phyloP scores from a whole-genome alignment of 768 basidiomycete species.

The Cyclocybe aegerita region DNA sequence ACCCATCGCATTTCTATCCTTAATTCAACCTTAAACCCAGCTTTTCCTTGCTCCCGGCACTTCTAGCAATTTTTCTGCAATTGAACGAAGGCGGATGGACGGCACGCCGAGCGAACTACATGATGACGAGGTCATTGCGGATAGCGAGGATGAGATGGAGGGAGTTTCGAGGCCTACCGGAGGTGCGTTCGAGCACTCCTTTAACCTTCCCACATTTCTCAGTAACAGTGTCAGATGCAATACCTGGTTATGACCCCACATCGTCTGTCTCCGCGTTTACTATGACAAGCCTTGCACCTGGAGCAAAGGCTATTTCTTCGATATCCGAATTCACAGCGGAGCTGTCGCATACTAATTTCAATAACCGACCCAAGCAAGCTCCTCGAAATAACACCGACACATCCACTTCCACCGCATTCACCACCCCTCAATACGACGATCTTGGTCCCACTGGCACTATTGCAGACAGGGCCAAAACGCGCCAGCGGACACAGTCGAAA shows the following conservation, averaged over 20 bases:
- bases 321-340: constrained; percentile 13
- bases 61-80: too few species aligned
- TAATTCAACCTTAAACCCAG: too few species aligned
- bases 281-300: constrained; percentile 2
- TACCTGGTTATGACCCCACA: neutral
- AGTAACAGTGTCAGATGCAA: neutral
- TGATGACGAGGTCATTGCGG: constrained; percentile 46
- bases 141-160: constrained; percentile 35
- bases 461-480: constrained; percentile 61
- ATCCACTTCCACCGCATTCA: constrained; percentile 1
- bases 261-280: constrained; percentile 7
- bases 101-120: neutral
- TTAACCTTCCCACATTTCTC: neutral
- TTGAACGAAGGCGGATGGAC: neutral
- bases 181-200: neutral
- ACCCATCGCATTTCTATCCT: neutral
- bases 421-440: constrained; percentile 11
- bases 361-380: too few species aligned
- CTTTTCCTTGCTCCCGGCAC: too few species aligned
- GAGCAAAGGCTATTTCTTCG: constrained; percentile 9
- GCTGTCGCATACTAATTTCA: too few species aligned
- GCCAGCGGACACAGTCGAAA: constrained; percentile 36
- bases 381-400: constrained; percentile 5
- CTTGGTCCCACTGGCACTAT: constrained; percentile 29
- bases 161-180: constrained; percentile 5